Percentiles rank a stretch among this genome's conserved stretches.
Conservation (phyloP, 108 stramenopile genomes). For the Parietichytrium sp. region DNA sequence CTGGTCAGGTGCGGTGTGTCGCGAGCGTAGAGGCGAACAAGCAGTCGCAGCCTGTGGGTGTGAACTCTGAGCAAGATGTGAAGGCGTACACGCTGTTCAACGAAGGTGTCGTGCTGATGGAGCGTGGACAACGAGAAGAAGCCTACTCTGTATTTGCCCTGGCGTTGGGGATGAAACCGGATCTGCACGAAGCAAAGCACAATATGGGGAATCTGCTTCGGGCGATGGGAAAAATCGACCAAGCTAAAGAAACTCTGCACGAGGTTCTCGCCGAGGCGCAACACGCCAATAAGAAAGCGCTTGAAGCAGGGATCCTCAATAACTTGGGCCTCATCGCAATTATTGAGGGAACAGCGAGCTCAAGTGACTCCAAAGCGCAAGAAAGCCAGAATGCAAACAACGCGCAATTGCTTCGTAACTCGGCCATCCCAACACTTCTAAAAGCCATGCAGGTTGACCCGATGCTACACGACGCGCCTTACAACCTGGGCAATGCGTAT, state of each 20-base stretch:
- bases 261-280: constrained; percentile 35
- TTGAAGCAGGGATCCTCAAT: constrained; percentile 38
- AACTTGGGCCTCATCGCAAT: constrained; percentile 43
- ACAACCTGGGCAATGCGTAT: constrained; percentile 43
- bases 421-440: not conserved
- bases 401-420: not conserved
- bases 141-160: not conserved
- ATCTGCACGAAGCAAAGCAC: constrained; percentile 43
- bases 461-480: not conserved
- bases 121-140: not conserved
- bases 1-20: no score
- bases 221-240: not conserved
- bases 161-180: constrained; percentile 45
- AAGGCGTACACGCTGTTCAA: constrained; percentile 31
- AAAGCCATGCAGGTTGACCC: not conserved
- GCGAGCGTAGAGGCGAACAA: no score
- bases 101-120: not conserved
- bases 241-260: constrained; percentile 45
- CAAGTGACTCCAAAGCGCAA: no score
- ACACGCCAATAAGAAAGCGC: not conserved
- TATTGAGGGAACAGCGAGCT: constrained; percentile 36
- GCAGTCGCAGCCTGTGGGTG: not conserved
- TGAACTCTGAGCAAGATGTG: not conserved
- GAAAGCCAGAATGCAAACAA: constrained; percentile 28
- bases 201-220: constrained; percentile 44